A percentile compares a stretch with the other conserved stretches of the same genome.
Conservation (phyloP, 352 stramenopile species). For the Phytophthora fragariaefolia region DNA sequence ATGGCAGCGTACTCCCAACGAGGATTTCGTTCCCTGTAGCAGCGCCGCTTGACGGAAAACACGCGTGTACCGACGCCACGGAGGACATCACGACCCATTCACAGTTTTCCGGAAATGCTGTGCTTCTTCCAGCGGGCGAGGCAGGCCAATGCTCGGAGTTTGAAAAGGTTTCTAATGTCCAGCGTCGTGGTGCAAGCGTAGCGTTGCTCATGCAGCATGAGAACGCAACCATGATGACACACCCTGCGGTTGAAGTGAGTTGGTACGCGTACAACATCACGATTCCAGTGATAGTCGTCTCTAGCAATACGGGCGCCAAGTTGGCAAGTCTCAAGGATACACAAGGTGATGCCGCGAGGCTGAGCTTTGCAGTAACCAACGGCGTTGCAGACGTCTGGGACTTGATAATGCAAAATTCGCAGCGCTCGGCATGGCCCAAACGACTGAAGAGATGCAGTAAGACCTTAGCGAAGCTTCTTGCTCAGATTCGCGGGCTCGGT, state of each 20-base stretch:
- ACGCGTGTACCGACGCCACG: constrained; percentile 34
- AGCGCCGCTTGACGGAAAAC: constrained; percentile 20
- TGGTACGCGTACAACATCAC: constrained; percentile 81
- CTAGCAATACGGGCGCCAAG: constrained; percentile 34
- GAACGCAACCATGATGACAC: constrained; percentile 37
- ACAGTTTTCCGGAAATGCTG: constrained; percentile 34
- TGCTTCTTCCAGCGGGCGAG: constrained; percentile 38
- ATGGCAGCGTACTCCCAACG: constrained; percentile 50
- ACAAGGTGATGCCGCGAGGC: constrained; percentile 6
- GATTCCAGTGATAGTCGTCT: constrained; percentile 53
- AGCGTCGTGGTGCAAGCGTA: constrained; percentile 50
- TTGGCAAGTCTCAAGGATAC: constrained; percentile 30
- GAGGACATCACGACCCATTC: constrained; percentile 23
- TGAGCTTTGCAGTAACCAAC: constrained; percentile 50
- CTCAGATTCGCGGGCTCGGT: constrained; percentile 23
- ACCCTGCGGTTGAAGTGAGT: constrained; percentile 45
- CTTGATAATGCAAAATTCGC: constrained; percentile 42
- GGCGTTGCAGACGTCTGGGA: constrained; percentile 60
- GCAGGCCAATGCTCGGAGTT: constrained; percentile 43
- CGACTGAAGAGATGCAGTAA: constrained; percentile 48
- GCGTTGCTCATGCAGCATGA: constrained; percentile 39
- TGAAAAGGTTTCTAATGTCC: constrained; percentile 49
- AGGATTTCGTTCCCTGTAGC: constrained; percentile 33
- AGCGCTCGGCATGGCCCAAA: constrained; percentile 53
- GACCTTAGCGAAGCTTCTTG: constrained; percentile 22